phyloP scores from a whole-genome alignment of 2,329 filamentous ascomycete species.

The Cephalotrichum gorgonifer region DNA sequence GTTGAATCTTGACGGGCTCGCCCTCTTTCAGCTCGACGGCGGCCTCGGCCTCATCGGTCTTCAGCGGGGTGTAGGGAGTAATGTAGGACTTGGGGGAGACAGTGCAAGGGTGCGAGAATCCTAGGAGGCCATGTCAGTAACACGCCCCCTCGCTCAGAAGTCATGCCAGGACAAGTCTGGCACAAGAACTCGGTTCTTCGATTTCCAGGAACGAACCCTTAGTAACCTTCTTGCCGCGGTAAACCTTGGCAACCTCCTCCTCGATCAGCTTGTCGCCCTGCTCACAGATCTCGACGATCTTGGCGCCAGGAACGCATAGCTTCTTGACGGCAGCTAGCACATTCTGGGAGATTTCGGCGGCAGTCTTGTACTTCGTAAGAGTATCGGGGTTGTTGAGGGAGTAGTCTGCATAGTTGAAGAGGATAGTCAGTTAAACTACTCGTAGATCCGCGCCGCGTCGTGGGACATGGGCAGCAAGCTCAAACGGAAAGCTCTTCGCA shows the following conservation, averaged over 20 bases:
- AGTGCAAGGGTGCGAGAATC: conserved; percentile 88
- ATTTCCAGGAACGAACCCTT: conserved; percentile 53
- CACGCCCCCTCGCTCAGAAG: background rate
- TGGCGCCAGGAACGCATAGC: conserved; percentile 71
- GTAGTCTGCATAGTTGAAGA: conserved; percentile 53
- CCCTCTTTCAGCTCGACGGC: conserved; percentile 67
- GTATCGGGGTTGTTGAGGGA: conserved; percentile 86
- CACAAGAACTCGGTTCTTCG: background rate
- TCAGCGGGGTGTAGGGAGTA: conserved; percentile 91
- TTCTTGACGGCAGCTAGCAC: conserved; percentile 76
- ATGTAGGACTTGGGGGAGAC: conserved; percentile 90
- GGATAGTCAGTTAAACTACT: background rate
- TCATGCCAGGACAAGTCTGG: background rate
- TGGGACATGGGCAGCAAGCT: background rate
- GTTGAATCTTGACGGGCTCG: conserved; percentile 92
- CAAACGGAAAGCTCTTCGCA: background rate
- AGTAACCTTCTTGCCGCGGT: conserved; percentile 92
- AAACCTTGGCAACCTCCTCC: conserved; percentile 90
- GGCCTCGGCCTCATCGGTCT: conserved; percentile 78
- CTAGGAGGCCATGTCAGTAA: conserved; percentile 26
- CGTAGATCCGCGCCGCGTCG: background rate
- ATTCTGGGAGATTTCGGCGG: conserved; percentile 89
- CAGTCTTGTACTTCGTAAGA: conserved; percentile 98
- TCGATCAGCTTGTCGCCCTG: conserved; percentile 91
- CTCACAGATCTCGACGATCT: conserved; percentile 90